A percentile compares a stretch with the other conserved stretches of the same genome.
phyloP scores from a whole-genome alignment of 495 filamentous ascomycete genomes.

The Penicillium canariense region DNA sequence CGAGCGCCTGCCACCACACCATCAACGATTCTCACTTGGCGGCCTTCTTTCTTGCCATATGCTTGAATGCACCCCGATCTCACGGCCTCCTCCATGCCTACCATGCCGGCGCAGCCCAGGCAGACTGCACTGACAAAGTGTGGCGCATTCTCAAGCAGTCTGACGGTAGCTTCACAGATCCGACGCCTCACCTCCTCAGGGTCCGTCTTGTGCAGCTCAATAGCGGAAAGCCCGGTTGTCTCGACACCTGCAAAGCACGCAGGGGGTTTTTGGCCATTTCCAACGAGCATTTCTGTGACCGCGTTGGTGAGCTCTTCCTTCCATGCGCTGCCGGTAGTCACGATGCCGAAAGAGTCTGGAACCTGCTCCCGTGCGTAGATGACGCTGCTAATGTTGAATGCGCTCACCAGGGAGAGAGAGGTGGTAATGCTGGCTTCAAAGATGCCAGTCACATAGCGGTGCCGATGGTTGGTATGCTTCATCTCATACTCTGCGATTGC shows the following conservation, averaged over 20 bases:
- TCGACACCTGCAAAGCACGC: conserved; percentile 71
- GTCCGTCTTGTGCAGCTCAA: conserved; percentile 70
- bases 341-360: conserved; percentile 73
- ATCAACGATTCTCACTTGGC: conserved; percentile 70
- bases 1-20: conserved; percentile 78
- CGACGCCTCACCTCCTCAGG: conserved; percentile 61
- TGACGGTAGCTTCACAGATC: conserved; percentile 66
- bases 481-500: conserved; percentile 30
- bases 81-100: conserved; percentile 79
- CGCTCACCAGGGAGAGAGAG: conserved; percentile 49
- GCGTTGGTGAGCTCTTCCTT: conserved; percentile 64
- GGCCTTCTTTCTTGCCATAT: conserved; percentile 59
- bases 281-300: conserved; percentile 50
- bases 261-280: conserved; percentile 19
- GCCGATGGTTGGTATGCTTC: conserved; percentile 13
- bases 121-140: conserved; percentile 50
- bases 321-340: conserved; percentile 86
- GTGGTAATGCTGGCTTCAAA: conserved; percentile 76
- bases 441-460: conserved; percentile 73
- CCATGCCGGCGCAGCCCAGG: conserved; percentile 88
- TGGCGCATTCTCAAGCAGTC: conserved; percentile 54
- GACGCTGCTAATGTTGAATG: conserved; percentile 31
- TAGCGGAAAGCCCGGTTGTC: conserved; percentile 79
- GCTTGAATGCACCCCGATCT: conserved; percentile 62
- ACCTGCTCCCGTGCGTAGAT: conserved; percentile 27